Percentiles rank a stretch among this genome's conserved stretches.
phyloP scores from a whole-genome alignment of 1,284 basidiomycete genomes.

The Papiliotrema fonsecae region DNA sequence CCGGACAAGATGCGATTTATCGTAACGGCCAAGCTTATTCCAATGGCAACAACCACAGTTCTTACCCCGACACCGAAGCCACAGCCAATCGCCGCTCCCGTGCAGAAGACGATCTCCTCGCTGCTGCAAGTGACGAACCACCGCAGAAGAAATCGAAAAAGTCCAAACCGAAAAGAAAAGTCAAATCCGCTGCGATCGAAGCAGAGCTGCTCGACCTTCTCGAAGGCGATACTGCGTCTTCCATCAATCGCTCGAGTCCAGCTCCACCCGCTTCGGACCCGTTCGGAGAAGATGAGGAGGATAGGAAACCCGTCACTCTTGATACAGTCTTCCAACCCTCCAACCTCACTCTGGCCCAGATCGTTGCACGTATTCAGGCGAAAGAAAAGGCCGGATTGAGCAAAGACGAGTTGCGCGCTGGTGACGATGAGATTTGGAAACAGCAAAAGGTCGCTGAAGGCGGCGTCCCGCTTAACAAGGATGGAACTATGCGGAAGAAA shows the following conservation, averaged over 20 bases:
- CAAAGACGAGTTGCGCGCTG: conserved; percentile 41
- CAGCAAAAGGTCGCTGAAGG: conserved; percentile 27
- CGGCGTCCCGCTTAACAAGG: conserved; percentile 34
- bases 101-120: background rate
- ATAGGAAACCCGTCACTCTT: background rate
- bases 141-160: conserved; percentile 3
- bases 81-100: no score
- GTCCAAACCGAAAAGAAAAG: conserved; percentile 6
- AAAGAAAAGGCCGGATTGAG: conserved; percentile 32
- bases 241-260: conserved; percentile 7
- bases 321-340: conserved; percentile 31
- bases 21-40: no score
- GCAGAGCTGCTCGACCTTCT: conserved; percentile 42
- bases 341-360: conserved; percentile 34
- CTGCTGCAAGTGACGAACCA: background rate
- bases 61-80: no score
- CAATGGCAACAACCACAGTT: no score
- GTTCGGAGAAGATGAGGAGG: background rate
- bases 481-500: conserved; percentile 45
- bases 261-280: conserved; percentile 2
- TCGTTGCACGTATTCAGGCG: conserved; percentile 29
- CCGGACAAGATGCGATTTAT: no score
- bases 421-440: conserved; percentile 45
- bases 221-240: conserved; percentile 23
- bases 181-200: conserved; percentile 30